Evolutionary conservation across 768 basidiomycete species (phyloP), one percentile per base, ranked within the genome.

Genomic region (Tubosaeta sp.): DNA sequence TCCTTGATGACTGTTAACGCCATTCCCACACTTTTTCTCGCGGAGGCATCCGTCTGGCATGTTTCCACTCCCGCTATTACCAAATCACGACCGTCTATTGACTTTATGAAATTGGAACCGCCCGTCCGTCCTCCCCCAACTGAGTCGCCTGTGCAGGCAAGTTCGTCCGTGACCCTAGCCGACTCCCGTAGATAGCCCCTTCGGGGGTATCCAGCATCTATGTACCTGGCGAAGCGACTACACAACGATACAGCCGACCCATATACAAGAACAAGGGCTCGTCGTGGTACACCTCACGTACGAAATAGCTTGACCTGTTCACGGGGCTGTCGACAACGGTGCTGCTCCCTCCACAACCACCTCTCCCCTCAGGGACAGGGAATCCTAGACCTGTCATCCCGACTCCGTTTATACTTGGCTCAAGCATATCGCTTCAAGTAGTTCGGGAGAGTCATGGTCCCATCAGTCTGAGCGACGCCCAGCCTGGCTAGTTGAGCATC

Each of bases 151-250:
- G 74, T 12, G 42, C 74, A 11, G 62, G 67, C 11, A 60, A 70
- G 33, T 70, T 78, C 48, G 50, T 76, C 16, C 63, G 63, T 10
- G 65, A 69, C n/a, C 48, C 79, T 29, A 67, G 74, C 29, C 59
- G 61, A 6, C 68, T 80, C 16, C 79, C 79, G 1, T 80, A 78
- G 79, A 69, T 79, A 6, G 70, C 74, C 0, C 65, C 69, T 1
- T 74, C 74, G 5, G 73, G 74, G n/a, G 72, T 76, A 35, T 78
- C 79, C 12, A 71, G 66, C n/a, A 75, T 78, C 43, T 78, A 78
- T 58, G 63, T 76, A 47, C 77, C 78, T 1, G 72, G 75, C 1
- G 64, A 70, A 27, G 52, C 67, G 17, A 59, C 62, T 8, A 56
- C 54, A 0, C 59, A 66, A 22, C 62, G 68, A 33, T 63, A 65